Percentiles rank a stretch among this genome's conserved stretches.
These are phyloP conservation scores for Podila minutissima DNA, from an alignment of 192 early-diverging fungal species.

Conservation along the genomic window DNA sequence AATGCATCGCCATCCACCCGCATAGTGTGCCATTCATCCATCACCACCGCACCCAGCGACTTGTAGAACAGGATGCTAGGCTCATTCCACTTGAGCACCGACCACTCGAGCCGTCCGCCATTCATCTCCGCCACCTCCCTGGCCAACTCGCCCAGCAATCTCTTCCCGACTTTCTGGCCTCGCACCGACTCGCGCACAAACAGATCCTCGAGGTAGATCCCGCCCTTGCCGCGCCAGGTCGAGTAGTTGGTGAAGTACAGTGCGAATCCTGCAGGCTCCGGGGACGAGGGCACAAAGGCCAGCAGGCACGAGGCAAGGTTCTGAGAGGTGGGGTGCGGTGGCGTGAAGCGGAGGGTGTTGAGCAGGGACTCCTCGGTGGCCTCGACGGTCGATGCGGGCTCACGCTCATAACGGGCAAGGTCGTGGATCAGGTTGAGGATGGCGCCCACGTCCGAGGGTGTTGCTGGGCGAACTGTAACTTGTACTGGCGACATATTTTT, in stretches of 20 bases:
- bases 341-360: conserved; percentile 71
- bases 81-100: conserved; percentile 87
- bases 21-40: conserved; percentile 83
- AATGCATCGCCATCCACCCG: conserved; percentile 70
- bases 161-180: conserved; percentile 73
- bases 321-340: conserved; percentile 73
- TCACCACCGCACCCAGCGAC: conserved; percentile 70
- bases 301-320: conserved; percentile 51
- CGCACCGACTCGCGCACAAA: conserved; percentile 74
- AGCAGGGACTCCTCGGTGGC: conserved; percentile 74
- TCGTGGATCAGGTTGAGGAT: conserved; percentile 77
- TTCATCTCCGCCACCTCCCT: conserved; percentile 66
- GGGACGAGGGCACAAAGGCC: conserved; percentile 9
- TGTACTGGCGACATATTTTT: conserved; percentile 25
- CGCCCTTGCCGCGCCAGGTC: conserved; percentile 76
- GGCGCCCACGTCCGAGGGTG: conserved; percentile 64
- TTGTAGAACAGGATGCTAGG: conserved; percentile 83
- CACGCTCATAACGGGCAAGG: conserved; percentile 80
- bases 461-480: conserved; percentile 62
- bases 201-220: conserved; percentile 89
- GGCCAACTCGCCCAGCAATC: conserved; percentile 76
- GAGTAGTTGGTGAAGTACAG: conserved; percentile 90
- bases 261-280: conserved; percentile 76
- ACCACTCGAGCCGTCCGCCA: conserved; percentile 87
- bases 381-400: conserved; percentile 71